Conservation (phyloP, 768 basidiomycete genomes). For the Boletus rubroflammeus region DNA sequence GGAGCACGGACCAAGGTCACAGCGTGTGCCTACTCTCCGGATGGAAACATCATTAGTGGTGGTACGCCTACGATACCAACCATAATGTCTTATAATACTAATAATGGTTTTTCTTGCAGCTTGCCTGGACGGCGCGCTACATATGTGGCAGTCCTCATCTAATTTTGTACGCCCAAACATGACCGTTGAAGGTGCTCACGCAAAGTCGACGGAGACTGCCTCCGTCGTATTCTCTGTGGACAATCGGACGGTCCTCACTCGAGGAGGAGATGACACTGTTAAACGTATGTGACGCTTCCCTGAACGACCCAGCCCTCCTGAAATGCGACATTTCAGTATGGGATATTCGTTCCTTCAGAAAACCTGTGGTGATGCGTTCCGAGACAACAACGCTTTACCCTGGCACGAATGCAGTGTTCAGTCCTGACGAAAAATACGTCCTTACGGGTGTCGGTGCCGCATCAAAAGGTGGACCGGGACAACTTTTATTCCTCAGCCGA, state of each 20-base stretch:
- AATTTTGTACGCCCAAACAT: slow-evolving; percentile 92
- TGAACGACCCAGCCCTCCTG: neutral
- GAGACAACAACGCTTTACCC: slow-evolving; percentile 79
- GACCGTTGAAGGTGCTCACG: slow-evolving; percentile 83
- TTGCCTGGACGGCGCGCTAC: slow-evolving; percentile 87
- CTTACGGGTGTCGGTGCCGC: slow-evolving; percentile 78
- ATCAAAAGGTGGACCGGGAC: slow-evolving; percentile 64
- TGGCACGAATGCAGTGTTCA: slow-evolving; percentile 91
- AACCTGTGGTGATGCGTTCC: slow-evolving; percentile 68
- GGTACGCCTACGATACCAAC: slow-evolving; percentile 46
- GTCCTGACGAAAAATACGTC: slow-evolving; percentile 88
- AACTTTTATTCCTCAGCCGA: slow-evolving; percentile 69
- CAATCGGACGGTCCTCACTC: slow-evolving; percentile 75
- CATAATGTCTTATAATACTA: neutral
- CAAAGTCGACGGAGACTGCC: slow-evolving; percentile 81
- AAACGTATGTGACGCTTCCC: slow-evolving; percentile 65
- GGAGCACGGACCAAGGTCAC: slow-evolving; percentile 92
- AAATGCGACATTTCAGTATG: slow-evolving; percentile 58
- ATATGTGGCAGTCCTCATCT: slow-evolving; percentile 88
- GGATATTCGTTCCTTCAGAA: slow-evolving; percentile 90
- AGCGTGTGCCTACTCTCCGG: slow-evolving; percentile 80
- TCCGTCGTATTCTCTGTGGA: slow-evolving; percentile 88
- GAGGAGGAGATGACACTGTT: slow-evolving; percentile 93
- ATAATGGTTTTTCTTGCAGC: slow-evolving; percentile 41
- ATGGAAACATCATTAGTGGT: slow-evolving; percentile 87